Base-by-base conservation (phyloP, 1,139 yeast genomes). In the Pichia sp. region DNA sequence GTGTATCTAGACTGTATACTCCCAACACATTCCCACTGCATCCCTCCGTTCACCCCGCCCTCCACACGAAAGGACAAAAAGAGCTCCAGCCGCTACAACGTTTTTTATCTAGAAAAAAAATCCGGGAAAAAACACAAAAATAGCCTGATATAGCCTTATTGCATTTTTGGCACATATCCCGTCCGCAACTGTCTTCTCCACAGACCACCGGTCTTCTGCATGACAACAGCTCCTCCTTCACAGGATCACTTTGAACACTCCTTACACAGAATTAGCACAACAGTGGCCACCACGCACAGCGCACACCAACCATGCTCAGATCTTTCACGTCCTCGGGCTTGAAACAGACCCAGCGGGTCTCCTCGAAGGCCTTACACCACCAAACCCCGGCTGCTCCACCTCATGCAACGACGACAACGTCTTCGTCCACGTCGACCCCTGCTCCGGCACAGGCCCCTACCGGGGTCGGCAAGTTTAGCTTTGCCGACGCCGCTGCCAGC, bases 341-440 rank as follows among this genome's bases (percentile, higher is more conserved):
- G 31, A 65, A 63, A 45, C 69, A 66, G 49, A 39, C 66, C 18
- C 69, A 64, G 46, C 55, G 68, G 49, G 68, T 60, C 36, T 62
- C 67, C 9, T 49, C 66, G 6, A 65, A 65, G 52, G 66, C 66
- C 4, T 46, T 64, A 19, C 66, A 62, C 41, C 65, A 61, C 42
- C 62, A 61, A 51, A 46, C 43, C 12, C 58, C 61, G 23, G 21
- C 49, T 19, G 31, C 46, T 19, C 37, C 41, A 18, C 23, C 41
- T 5, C 41, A 39, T 23, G 26, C 44, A n/a, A 34, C 46, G 21
- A 23, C 19, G 8, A 22, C 34, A 19, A 26, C 19, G 7, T 4
- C 42, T 3, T 31, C 37, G 37, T 31, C 37, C 18, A 12, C 37
- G 37, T 31, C 37, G 7, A n/a, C 18, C 16, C 41, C 19, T 21